A percentile compares a stretch with the other conserved stretches of the same genome.
phyloP scores from a whole-genome alignment of 1,284 basidiomycete species.

The Laetiporus sulphureus region DNA sequence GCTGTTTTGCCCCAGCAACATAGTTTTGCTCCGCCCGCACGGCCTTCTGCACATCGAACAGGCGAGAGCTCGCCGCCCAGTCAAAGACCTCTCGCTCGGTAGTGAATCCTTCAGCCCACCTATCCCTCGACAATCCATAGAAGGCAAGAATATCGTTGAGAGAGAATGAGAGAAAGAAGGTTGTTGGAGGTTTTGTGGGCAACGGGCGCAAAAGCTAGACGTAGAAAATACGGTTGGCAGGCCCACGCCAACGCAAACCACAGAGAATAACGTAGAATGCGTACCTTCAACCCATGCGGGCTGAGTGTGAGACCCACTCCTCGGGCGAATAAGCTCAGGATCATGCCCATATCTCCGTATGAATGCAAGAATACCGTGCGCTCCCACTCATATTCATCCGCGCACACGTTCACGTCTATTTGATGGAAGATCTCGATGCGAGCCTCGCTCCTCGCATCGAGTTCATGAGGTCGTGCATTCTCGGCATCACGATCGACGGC shows the following conservation, averaged over 20 bases:
- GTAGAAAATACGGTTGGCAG: no score
- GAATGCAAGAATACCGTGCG: slow-evolving; percentile 47
- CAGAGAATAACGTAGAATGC: no score
- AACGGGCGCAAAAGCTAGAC: slow-evolving; percentile 20
- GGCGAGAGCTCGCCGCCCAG: slow-evolving; percentile 47
- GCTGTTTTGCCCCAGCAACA: slow-evolving; percentile 36
- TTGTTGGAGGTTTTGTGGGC: slow-evolving; percentile 19
- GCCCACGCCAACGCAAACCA: no score
- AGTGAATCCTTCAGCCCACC: slow-evolving; percentile 45
- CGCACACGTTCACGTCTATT: slow-evolving; percentile 58
- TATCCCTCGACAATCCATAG: slow-evolving; percentile 46
- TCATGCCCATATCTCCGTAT: slow-evolving; percentile 67
- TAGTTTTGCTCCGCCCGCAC: slow-evolving; percentile 19
- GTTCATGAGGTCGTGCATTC: no score
- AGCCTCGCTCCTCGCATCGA: no score
- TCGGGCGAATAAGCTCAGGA: slow-evolving; percentile 46
- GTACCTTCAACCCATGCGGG: slow-evolving; percentile 52
- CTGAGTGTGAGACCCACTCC: slow-evolving; percentile 45
- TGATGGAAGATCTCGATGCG: slow-evolving; percentile 31
- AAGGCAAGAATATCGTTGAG: slow-evolving; percentile 45
- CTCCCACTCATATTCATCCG: slow-evolving; percentile 40
- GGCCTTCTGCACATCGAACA: slow-evolving; percentile 36
- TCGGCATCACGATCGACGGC: slow-evolving; percentile 9
- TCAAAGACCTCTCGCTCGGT: slow-evolving; percentile 47
- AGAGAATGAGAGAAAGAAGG: slow-evolving; percentile 29